Evolutionary conservation across 140 eudicot species (phyloP), one percentile per base, ranked within the genome.

Genomic region (Cichorium intybus): DNA sequence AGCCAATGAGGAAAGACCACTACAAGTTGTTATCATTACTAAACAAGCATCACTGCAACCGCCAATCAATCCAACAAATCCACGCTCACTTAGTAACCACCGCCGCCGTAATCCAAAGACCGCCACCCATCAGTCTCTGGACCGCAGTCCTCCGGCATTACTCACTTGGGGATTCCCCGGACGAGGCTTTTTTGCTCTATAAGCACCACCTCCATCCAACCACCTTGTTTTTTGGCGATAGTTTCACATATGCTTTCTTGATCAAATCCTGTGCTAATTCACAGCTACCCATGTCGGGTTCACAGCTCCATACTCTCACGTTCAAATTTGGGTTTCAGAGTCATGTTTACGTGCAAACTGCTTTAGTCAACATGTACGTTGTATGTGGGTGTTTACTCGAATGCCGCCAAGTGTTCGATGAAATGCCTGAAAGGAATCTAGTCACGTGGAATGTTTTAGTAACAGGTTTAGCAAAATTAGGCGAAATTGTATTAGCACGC

Each of bases 381-480:
- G 75, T 75, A 11, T 83, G 85, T 62, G 79, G 95, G 27, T 41
- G 60, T 57, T 66, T 56, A 43, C 24, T 21, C 0, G 83, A 85
- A 41, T 83, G 78, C n/a, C 80, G 39, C 45, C 54, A 68, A 41
- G 33, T 80, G 90, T 86, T 86, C 41, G 90, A 86, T 56, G 95
- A 83, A 72, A 56, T 75, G 69, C 56, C 84, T 27, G 66, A 47
- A 24, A 61, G 46, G 59, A 82, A 85, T 74, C 28, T 83, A 12
- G 90, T 86, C 35, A 80, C 87, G 0, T 86, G 95, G 87, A 86
- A 86, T 56, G 78, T 53, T 46, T 68, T 64, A 24, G 83, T 77
- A 48, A 50, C 81, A 6, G 81, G 77, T 71, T 77, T 86, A 56
- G 85, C 80, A 18, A 87, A 78, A 58, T 29, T n/a, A 12, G 87